These are phyloP conservation scores for Chytriomyces sp. DNA, from an alignment of 192 early-diverging fungal species.

Conservation along the genomic window DNA sequence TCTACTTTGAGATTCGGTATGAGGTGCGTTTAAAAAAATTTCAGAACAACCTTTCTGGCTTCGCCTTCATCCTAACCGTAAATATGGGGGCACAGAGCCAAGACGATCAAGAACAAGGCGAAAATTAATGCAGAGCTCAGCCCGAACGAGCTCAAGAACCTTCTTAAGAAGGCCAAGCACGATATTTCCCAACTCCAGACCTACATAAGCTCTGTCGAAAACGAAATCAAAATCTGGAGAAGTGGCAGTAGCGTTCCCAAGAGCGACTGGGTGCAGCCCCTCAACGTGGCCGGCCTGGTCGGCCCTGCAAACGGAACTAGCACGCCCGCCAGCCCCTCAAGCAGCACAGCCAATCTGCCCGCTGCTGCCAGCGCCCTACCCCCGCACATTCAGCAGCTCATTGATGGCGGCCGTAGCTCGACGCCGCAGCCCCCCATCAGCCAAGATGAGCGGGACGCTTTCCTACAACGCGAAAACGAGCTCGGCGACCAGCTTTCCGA, in stretches of 20 bases:
- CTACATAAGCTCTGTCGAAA: constrained; percentile 82
- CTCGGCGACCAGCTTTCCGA: constrained; percentile 90
- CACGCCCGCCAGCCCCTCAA: constrained; percentile 2
- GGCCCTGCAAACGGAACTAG: constrained; percentile 4
- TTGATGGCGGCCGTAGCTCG: constrained; percentile 62
- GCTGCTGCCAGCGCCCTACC: constrained; percentile 41
- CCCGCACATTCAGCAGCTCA: constrained; percentile 12
- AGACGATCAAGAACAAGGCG: constrained; percentile 99
- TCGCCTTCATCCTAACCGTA: background rate
- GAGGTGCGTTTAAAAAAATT: constrained; percentile 40
- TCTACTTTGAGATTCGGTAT: constrained; percentile 96
- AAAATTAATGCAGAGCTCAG: constrained; percentile 97
- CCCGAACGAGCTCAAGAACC: constrained; percentile 89
- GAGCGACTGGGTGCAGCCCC: constrained; percentile 42
- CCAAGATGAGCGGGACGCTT: constrained; percentile 93
- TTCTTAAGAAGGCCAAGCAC: constrained; percentile 87
- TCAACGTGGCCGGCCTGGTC: constrained; percentile 10
- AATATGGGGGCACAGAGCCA: constrained; percentile 61
- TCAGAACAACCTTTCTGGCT: background rate
- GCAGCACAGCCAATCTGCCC: constrained; percentile 19
- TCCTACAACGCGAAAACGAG: constrained; percentile 94
- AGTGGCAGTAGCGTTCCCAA: constrained; percentile 40
- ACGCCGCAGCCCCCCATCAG: constrained; percentile 78
- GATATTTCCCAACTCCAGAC: constrained; percentile 80
- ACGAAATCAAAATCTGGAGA: constrained; percentile 91